Evolutionary conservation across 345 rosid species (phyloP).

Genomic region (Rhodamnia argentea): DNA sequence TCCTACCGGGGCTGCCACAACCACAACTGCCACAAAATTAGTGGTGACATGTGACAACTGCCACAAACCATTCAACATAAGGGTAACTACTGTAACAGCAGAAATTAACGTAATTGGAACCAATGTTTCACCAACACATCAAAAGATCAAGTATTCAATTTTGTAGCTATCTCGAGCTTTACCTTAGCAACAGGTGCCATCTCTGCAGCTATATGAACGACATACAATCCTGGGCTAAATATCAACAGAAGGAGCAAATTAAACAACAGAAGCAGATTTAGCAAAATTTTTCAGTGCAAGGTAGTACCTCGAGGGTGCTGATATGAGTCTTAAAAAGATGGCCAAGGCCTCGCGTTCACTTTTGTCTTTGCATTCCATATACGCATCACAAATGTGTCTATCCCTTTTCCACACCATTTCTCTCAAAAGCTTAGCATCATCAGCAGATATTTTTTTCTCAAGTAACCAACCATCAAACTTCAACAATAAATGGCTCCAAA

Average conservation of each 20-base stretch:
- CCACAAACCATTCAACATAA: background rate
- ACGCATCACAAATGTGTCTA: slow-evolving; percentile 42
- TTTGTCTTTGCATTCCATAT: slow-evolving; percentile 54
- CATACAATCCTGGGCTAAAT: slow-evolving; percentile 76
- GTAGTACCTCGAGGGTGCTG: slow-evolving; percentile 52
- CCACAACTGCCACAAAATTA: background rate
- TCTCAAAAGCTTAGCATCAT: slow-evolving; percentile 63
- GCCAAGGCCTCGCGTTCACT: slow-evolving; percentile 54
- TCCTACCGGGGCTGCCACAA: background rate
- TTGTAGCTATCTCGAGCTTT: slow-evolving; percentile 11
- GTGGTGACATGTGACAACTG: background rate
- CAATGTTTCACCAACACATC: background rate
- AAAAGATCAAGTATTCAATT: background rate
- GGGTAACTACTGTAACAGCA: background rate
- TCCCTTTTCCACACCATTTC: slow-evolving; percentile 88
- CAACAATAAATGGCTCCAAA: slow-evolving; percentile 84
- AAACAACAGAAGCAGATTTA: slow-evolving; percentile 3
- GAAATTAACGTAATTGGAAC: background rate
- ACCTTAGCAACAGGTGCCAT: slow-evolving; percentile 99
- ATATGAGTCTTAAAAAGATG: slow-evolving; percentile 48
- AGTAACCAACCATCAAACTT: slow-evolving; percentile 92
- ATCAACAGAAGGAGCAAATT: slow-evolving; percentile 25
- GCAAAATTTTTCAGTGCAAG: background rate
- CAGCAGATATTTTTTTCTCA: slow-evolving; percentile 59
- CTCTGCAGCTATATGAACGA: slow-evolving; percentile 92